A percentile compares a stretch with the other conserved stretches of the same genome.
Evolutionary conservation across 352 stramenopile genomes (phyloP).

Genomic region (Globisporangium barbulae): DNA sequence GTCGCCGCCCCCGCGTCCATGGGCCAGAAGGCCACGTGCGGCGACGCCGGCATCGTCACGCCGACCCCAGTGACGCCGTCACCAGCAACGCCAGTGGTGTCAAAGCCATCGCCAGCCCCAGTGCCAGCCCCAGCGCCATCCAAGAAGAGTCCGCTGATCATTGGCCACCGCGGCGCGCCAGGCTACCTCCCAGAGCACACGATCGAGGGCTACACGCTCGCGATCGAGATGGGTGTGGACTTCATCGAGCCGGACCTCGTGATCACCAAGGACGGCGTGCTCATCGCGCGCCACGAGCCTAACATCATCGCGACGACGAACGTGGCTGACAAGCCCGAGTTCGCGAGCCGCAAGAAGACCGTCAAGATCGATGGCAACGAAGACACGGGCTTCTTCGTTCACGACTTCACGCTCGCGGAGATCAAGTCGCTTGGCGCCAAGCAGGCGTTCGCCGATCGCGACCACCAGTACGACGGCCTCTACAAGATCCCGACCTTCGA

Average conservation of each 20-base stretch:
- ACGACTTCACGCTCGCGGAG: slow-evolving; percentile 90
- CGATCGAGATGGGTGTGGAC: slow-evolving; percentile 87
- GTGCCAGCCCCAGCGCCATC: neutral
- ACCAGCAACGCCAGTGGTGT: neutral
- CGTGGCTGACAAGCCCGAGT: slow-evolving; percentile 72
- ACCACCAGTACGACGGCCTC: slow-evolving; percentile 77
- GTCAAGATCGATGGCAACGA: slow-evolving; percentile 54
- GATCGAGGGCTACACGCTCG: slow-evolving; percentile 85
- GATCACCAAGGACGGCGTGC: slow-evolving; percentile 74
- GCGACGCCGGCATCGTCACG: slow-evolving; percentile 31
- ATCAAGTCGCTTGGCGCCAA: slow-evolving; percentile 83
- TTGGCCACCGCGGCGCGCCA: slow-evolving; percentile 84
- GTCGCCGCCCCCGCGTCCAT: slow-evolving; percentile 24
- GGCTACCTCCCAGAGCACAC: slow-evolving; percentile 91
- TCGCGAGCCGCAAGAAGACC: slow-evolving; percentile 56
- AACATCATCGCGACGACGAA: slow-evolving; percentile 91
- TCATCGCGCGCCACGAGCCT: slow-evolving; percentile 85
- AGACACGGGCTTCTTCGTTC: slow-evolving; percentile 80
- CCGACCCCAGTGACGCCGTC: slow-evolving; percentile 16
- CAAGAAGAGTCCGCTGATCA: slow-evolving; percentile 53
- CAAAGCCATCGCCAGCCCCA: slow-evolving; percentile 5
- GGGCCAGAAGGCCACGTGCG: slow-evolving; percentile 23
- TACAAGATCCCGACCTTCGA: slow-evolving; percentile 89
- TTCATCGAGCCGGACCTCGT: slow-evolving; percentile 93
- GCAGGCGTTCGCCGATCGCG: slow-evolving; percentile 75